These are phyloP conservation scores for Collybiopsis luxurians DNA, from an alignment of 768 basidiomycete genomes.

Conservation along the genomic window DNA sequence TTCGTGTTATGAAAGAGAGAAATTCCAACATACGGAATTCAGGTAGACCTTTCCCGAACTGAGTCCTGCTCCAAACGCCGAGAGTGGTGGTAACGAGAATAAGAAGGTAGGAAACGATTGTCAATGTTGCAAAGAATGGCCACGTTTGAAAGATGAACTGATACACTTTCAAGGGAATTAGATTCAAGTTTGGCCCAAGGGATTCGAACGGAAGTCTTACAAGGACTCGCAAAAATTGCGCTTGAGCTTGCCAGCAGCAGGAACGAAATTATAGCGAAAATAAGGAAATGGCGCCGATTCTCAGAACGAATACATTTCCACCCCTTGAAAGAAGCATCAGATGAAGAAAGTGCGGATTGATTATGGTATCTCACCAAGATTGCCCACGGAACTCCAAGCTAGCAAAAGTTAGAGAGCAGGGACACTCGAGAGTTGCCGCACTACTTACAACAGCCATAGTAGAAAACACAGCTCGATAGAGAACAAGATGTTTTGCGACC, in stretches of 20 bases:
- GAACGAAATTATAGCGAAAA: slow-evolving; percentile 37
- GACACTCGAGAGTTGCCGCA: neutral
- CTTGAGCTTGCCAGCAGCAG: slow-evolving; percentile 36
- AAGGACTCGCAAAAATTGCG: slow-evolving; percentile 39
- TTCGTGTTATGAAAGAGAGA: neutral
- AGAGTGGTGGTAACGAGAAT: slow-evolving; percentile 38
- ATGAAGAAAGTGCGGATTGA: neutral
- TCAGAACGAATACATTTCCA: slow-evolving; percentile 48
- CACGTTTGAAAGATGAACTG: slow-evolving; percentile 40
- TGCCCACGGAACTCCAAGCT: slow-evolving; percentile 49
- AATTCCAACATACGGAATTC: slow-evolving; percentile 42
- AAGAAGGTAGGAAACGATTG: slow-evolving; percentile 34
- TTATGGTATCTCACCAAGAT: slow-evolving; percentile 28
- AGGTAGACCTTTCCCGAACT: slow-evolving; percentile 54
- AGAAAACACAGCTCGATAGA: slow-evolving; percentile 42
- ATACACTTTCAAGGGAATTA: slow-evolving; percentile 29
- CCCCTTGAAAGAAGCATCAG: slow-evolving; percentile 32
- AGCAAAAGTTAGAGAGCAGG: neutral
- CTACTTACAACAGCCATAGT: slow-evolving; percentile 37
- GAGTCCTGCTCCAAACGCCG: slow-evolving; percentile 46
- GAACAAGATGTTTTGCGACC: slow-evolving; percentile 28
- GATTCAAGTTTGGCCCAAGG: neutral
- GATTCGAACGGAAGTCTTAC: slow-evolving; percentile 23
- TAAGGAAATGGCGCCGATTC: slow-evolving; percentile 31
- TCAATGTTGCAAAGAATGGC: slow-evolving; percentile 47